Percentiles rank a stretch among this genome's conserved stretches.
These are phyloP conservation scores for Podila horticola DNA, from an alignment of 192 early-diverging fungal genomes.

Conservation along the genomic window DNA sequence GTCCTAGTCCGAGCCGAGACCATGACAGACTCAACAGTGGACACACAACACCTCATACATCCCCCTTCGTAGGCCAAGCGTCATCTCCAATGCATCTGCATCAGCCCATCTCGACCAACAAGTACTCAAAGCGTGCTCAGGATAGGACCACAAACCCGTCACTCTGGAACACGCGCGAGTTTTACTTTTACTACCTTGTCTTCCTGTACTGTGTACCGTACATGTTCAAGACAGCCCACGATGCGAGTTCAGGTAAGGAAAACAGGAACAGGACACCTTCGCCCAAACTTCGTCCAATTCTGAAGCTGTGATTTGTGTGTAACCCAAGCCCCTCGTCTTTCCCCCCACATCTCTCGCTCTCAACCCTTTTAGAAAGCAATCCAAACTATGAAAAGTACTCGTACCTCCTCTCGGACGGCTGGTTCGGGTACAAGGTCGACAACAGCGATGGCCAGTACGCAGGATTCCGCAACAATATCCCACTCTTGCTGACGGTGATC, in stretches of 20 bases:
- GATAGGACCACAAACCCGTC: conserved; percentile 59
- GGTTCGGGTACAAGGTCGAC: conserved; percentile 60
- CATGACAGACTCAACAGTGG: background rate
- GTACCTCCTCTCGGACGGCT: conserved; percentile 40
- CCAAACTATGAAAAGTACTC: conserved; percentile 50
- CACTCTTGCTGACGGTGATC: conserved; percentile 58
- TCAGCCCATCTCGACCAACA: conserved; percentile 22
- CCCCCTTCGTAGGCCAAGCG: conserved; percentile 22
- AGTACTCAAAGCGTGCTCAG: conserved; percentile 21
- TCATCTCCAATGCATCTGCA: background rate
- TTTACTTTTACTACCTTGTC: conserved; percentile 77
- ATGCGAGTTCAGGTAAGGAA: conserved; percentile 61
- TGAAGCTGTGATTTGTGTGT: background rate
- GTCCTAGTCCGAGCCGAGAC: background rate
- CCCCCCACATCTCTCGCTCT: background rate
- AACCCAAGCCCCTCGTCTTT: background rate
- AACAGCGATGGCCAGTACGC: conserved; percentile 79
- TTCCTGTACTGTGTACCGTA: conserved; percentile 67
- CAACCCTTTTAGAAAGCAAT: conserved; percentile 12
- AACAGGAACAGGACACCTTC: background rate
- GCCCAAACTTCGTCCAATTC: background rate
- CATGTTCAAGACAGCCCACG: conserved; percentile 72
- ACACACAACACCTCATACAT: background rate
- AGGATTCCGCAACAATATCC: conserved; percentile 73
- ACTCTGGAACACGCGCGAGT: conserved; percentile 74